Conservation (phyloP, 2,329 filamentous ascomycete species). For the Cyphellophora europaea region DNA sequence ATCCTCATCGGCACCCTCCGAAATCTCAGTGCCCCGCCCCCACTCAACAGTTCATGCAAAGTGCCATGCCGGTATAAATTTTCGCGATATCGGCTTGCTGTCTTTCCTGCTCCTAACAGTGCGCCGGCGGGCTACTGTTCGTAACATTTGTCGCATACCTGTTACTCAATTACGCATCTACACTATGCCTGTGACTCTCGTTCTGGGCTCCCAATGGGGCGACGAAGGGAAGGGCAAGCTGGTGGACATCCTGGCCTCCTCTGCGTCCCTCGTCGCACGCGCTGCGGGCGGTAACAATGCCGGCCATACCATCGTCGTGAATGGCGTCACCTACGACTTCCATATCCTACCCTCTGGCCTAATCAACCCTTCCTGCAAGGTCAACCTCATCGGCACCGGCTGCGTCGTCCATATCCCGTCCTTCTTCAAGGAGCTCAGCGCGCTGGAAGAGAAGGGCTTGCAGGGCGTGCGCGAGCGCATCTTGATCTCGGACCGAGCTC, state of each 20-base stretch:
- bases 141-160: too few species aligned
- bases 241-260: slow-evolving; percentile 36
- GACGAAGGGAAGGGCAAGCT: slow-evolving; percentile 43
- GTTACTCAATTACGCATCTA: too few species aligned
- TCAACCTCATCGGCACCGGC: slow-evolving; percentile 38
- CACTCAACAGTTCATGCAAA: too few species aligned
- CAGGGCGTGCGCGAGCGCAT: slow-evolving; percentile 30
- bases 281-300: slow-evolving; percentile 40
- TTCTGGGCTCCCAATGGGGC: slow-evolving; percentile 38
- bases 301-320: slow-evolving; percentile 39
- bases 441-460: slow-evolving; percentile 34
- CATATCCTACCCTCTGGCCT: slow-evolving; percentile 39
- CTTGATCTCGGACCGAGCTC: slow-evolving; percentile 37
- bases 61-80: too few species aligned
- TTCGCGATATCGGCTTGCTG: too few species aligned
- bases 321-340: slow-evolving; percentile 38
- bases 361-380: slow-evolving; percentile 30
- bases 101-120: too few species aligned
- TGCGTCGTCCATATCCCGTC: slow-evolving; percentile 38
- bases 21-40: too few species aligned
- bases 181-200: slow-evolving; percentile 29
- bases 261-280: slow-evolving; percentile 34
- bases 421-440: slow-evolving; percentile 38
- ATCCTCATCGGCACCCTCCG: too few species aligned
- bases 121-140: too few species aligned